phyloP scores from a whole-genome alignment of 2,329 filamentous ascomycete species.

The Ophiocordyceps camponoti-leonardi region DNA sequence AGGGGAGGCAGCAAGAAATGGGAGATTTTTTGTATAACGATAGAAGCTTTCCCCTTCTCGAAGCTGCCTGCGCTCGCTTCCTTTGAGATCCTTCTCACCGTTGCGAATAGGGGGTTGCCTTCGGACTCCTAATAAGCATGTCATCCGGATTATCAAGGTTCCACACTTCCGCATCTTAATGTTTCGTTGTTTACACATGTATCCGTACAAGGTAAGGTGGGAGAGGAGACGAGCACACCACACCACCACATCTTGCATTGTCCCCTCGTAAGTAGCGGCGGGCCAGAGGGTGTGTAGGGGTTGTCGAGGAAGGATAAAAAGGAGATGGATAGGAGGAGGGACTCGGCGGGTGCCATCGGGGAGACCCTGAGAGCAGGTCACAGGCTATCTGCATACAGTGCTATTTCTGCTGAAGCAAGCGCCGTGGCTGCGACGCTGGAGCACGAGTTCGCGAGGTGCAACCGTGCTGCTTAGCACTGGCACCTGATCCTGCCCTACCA shows the following conservation, averaged over 20 bases:
- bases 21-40: background rate
- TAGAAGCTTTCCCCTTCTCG: background rate
- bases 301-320: background rate
- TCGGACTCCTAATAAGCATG: too few relatives aligned
- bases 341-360: background rate
- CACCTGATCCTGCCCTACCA: background rate
- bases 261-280: background rate
- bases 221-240: background rate
- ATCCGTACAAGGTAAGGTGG: too few relatives aligned
- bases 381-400: background rate
- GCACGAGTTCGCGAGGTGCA: background rate
- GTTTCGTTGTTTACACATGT: too few relatives aligned
- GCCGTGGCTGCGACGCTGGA: background rate
- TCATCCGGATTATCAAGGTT: background rate
- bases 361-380: background rate
- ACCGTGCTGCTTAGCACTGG: background rate
- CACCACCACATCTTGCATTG: background rate
- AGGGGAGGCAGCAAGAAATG: background rate
- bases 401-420: background rate
- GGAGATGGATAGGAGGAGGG: background rate
- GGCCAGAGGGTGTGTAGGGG: background rate
- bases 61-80: background rate
- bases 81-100: background rate
- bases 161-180: background rate
- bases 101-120: too few relatives aligned